Evolutionary conservation across 108 stramenopile species (phyloP).

Genomic region (Discostella pseudostelligera): DNA sequence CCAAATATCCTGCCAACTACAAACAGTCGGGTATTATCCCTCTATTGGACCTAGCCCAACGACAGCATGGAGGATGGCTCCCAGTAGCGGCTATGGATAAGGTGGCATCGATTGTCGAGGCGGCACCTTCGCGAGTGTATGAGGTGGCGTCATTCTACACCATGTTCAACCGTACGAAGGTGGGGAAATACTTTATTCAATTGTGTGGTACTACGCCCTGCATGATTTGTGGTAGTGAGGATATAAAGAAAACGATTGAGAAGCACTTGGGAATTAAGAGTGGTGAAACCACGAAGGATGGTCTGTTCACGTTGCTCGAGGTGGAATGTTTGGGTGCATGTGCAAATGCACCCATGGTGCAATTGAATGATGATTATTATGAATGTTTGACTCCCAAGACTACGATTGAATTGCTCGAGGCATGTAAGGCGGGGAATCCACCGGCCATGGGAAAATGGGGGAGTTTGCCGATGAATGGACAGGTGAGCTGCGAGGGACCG

Average conservation of each 20-base stretch:
- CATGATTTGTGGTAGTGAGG: conserved; percentile 99
- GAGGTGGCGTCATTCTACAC: conserved; percentile 99
- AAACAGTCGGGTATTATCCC: conserved; percentile 96
- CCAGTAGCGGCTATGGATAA: conserved; percentile 99
- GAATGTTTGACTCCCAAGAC: conserved; percentile 98
- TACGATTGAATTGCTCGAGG: conserved; percentile 90
- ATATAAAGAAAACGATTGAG: conserved; percentile 98
- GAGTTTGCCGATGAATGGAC: conserved; percentile 99
- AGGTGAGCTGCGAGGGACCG: conserved; percentile 99
- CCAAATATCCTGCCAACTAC: conserved; percentile 98
- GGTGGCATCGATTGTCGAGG: conserved; percentile 93
- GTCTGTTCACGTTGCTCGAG: conserved; percentile 97
- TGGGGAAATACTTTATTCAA: conserved; percentile 99
- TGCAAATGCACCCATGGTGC: conserved; percentile 99
- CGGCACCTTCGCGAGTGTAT: conserved; percentile 90
- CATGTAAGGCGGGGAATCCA: conserved; percentile 90
- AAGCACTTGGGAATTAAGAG: conserved; percentile 95
- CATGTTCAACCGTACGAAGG: conserved; percentile 99
- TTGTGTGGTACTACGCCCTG: conserved; percentile 99
- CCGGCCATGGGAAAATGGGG: conserved; percentile 98
- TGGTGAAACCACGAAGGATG: conserved; percentile 95
- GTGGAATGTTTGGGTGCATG: conserved; percentile 99
- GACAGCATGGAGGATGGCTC: conserved; percentile 98
- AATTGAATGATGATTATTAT: conserved; percentile 98
- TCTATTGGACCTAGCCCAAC: conserved; percentile 94